Conservation (phyloP, 257 asterid species). For the Scutellaria barbata region DNA sequence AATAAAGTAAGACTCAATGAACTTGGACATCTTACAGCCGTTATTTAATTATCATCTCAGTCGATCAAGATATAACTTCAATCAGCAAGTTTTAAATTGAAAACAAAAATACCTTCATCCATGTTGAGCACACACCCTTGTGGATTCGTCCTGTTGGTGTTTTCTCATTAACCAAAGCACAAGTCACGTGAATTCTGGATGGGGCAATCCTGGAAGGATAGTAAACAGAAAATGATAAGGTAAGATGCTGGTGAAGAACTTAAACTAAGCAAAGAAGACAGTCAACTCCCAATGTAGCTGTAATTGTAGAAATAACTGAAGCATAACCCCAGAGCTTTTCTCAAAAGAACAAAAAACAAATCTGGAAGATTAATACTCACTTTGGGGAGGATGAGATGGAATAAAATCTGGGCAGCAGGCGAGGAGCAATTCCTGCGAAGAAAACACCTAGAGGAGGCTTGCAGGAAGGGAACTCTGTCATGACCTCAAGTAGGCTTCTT, state of each 20-base stretch:
- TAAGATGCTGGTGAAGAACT: background rate
- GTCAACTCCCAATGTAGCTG: slow-evolving; percentile 3
- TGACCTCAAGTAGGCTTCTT: slow-evolving; percentile 89
- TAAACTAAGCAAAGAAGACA: slow-evolving; percentile 8
- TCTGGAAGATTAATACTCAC: slow-evolving; percentile 43
- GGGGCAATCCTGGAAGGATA: slow-evolving; percentile 64
- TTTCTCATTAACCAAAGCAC: slow-evolving; percentile 86
- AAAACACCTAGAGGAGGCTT: slow-evolving; percentile 91
- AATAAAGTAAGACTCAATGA: slow-evolving; percentile 7
- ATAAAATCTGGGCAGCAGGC: slow-evolving; percentile 88
- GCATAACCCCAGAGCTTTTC: slow-evolving; percentile 1
- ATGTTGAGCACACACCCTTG: slow-evolving; percentile 95
- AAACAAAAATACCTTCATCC: slow-evolving; percentile 81
- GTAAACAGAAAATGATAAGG: slow-evolving; percentile 10
- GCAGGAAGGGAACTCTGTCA: slow-evolving; percentile 86
- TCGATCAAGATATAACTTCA: slow-evolving; percentile 5
- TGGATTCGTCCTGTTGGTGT: slow-evolving; percentile 88
- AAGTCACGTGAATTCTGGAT: slow-evolving; percentile 81
- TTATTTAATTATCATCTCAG: background rate
- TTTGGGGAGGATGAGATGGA: slow-evolving; percentile 95
- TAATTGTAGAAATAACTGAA: slow-evolving; percentile 13
- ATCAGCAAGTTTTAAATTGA: slow-evolving; percentile 12
- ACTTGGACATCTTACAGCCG: slow-evolving; percentile 1
- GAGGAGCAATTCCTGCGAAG: slow-evolving; percentile 93
- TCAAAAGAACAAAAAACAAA: slow-evolving; percentile 14